Percentiles rank a stretch among this genome's conserved stretches.
phyloP scores from a whole-genome alignment of 2,329 filamentous ascomycete genomes.

The Hypoxylon sp. region DNA sequence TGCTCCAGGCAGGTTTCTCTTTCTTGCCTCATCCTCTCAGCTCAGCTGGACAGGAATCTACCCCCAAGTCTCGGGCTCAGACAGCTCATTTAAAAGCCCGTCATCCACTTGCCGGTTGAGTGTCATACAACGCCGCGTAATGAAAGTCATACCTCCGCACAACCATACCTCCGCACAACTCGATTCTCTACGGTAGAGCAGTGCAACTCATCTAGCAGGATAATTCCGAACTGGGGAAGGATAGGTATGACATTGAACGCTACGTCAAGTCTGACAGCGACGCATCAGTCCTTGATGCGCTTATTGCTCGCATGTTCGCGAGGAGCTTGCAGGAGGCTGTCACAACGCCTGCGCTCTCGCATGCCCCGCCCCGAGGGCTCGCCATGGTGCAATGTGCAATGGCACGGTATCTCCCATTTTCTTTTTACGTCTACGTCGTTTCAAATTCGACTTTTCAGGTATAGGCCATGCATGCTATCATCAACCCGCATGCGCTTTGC shows the following conservation, averaged over 20 bases:
- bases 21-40: background rate
- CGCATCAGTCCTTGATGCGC: constrained; percentile 23
- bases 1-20: constrained; percentile 13
- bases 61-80: constrained; percentile 26
- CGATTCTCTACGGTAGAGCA: constrained; percentile 30
- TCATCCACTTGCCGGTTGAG: constrained; percentile 31
- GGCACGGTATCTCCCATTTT: constrained; percentile 32
- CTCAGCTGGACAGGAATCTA: too few relatives aligned
- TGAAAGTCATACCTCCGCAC: constrained; percentile 19
- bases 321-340: constrained; percentile 32
- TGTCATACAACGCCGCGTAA: constrained; percentile 40
- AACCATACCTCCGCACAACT: constrained; percentile 22
- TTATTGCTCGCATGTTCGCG: constrained; percentile 37
- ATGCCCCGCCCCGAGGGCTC: constrained; percentile 20
- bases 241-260: constrained; percentile 21
- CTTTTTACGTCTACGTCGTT: constrained; percentile 32
- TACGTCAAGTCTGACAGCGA: constrained; percentile 39
- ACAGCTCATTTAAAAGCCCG: constrained; percentile 20
- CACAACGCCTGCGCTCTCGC: constrained; percentile 22
- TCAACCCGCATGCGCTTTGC: constrained; percentile 29
- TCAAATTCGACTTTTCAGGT: constrained; percentile 32
- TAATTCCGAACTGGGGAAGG: constrained; percentile 38
- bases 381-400: constrained; percentile 6
- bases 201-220: constrained; percentile 35
- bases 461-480: constrained; percentile 27